Evolutionary conservation across 1,284 basidiomycete genomes (phyloP).

Genomic region (Ceratobasidium theobromae): DNA sequence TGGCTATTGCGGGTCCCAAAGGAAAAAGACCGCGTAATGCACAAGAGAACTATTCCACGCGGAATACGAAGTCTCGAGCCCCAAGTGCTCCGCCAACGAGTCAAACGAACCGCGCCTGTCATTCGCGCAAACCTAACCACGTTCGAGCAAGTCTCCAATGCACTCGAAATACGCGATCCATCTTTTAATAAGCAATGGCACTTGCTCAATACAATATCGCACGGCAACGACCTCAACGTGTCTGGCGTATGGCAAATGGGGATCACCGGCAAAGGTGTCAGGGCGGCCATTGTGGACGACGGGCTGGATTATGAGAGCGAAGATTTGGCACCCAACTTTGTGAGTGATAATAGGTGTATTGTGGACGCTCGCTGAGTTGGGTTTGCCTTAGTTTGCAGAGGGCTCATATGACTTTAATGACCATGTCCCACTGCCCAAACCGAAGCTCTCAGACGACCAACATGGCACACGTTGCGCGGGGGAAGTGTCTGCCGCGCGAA

Average conservation of each 20-base stretch:
- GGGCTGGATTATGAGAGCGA: conserved; percentile 89
- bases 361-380: neutral
- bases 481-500: conserved; percentile 96
- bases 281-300: conserved; percentile 92
- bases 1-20: conserved; percentile 80
- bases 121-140: conserved; percentile 41
- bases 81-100: conserved; percentile 63
- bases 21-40: conserved; percentile 43
- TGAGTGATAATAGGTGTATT: conserved; percentile 50
- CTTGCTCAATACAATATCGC: conserved; percentile 73
- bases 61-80: conserved; percentile 59
- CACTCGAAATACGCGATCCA: conserved; percentile 81
- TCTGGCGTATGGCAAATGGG: conserved; percentile 65
- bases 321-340: conserved; percentile 90
- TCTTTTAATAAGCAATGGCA: conserved; percentile 93
- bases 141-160: conserved; percentile 56
- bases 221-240: conserved; percentile 54
- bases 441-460: conserved; percentile 87
- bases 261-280: conserved; percentile 82
- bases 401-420: conserved; percentile 98
- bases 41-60: conserved; percentile 48
- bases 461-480: conserved; percentile 98
- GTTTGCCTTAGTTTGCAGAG: conserved; percentile 65
- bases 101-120: conserved; percentile 54
- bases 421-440: conserved; percentile 84